These are phyloP conservation scores for Solanum hybrid DNA, from an alignment of 305 asterid genomes.

Conservation along the genomic window DNA sequence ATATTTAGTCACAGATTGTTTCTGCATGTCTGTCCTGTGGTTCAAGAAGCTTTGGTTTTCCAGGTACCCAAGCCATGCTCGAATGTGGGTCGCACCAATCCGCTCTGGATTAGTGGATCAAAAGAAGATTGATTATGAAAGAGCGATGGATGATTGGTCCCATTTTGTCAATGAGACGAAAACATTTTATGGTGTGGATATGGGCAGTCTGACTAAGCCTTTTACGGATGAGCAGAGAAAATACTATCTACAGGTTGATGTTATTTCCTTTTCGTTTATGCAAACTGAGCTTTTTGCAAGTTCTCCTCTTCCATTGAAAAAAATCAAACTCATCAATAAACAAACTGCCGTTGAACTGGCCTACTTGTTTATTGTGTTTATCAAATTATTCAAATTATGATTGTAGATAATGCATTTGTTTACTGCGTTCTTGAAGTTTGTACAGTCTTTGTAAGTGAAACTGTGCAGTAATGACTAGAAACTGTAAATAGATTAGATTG, in stretches of 20 bases:
- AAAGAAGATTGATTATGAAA: slow-evolving; percentile 54
- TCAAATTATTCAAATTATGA: neutral
- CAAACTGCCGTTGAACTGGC: neutral
- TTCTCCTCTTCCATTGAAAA: neutral
- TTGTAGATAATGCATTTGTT: neutral
- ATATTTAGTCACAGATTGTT: neutral
- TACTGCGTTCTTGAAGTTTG: neutral
- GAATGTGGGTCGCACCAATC: slow-evolving; percentile 92
- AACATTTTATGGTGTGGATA: slow-evolving; percentile 75
- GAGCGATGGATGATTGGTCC: slow-evolving; percentile 68
- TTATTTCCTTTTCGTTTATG: slow-evolving; percentile 2
- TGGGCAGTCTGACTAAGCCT: slow-evolving; percentile 71
- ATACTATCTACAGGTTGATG: slow-evolving; percentile 75
- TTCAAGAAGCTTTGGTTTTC: slow-evolving; percentile 9
- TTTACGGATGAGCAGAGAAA: slow-evolving; percentile 63
- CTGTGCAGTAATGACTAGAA: neutral
- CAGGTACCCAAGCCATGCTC: slow-evolving; percentile 99
- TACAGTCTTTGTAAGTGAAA: neutral
- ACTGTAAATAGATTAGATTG: neutral
- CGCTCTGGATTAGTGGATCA: slow-evolving; percentile 66
- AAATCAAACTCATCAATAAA: neutral
- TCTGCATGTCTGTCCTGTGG: neutral
- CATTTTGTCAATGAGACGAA: slow-evolving; percentile 60
- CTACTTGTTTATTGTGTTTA: neutral
- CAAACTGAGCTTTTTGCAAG: neutral